Conservation (phyloP, 352 stramenopile species). For the Phytopythium mirpurense region DNA sequence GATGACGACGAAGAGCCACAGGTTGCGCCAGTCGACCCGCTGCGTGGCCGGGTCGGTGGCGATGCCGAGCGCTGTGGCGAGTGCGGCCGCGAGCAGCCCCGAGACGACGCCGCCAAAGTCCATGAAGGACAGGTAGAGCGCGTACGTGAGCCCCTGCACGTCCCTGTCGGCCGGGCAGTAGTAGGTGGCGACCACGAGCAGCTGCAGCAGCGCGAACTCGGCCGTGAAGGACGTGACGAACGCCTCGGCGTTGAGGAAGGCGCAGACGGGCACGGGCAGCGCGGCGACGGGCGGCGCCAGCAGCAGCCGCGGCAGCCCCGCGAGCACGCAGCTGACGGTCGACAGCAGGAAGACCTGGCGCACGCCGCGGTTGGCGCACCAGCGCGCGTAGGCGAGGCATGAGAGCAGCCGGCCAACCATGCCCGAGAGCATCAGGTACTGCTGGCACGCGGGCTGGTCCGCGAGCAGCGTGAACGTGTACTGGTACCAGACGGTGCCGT, state of each 20-base stretch:
- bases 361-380: conserved; percentile 57
- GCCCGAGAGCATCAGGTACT: conserved; percentile 62
- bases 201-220: conserved; percentile 76
- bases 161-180: conserved; percentile 55
- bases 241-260: conserved; percentile 57
- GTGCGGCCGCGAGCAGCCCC: conserved; percentile 44
- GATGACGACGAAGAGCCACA: conserved; percentile 61
- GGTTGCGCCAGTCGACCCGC: conserved; percentile 47
- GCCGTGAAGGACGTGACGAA: conserved; percentile 75
- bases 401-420: conserved; percentile 70
- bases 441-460: conserved; percentile 56
- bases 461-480: conserved; percentile 66
- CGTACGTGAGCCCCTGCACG: conserved; percentile 72
- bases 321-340: conserved; percentile 56
- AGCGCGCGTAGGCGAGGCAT: conserved; percentile 70
- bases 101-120: conserved; percentile 79
- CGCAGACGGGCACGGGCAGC: conserved; percentile 61
- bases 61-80: conserved; percentile 59
- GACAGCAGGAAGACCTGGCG: conserved; percentile 72
- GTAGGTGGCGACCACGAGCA: conserved; percentile 80
- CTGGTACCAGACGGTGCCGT: conserved; percentile 77
- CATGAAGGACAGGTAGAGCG: conserved; percentile 81
- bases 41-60: conserved; percentile 46
- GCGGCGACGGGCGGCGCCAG: conserved; percentile 46
- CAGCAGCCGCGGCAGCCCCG: conserved; percentile 57